These are phyloP conservation scores for Eucalyptus viminalis DNA, from an alignment of 345 rosid genomes.

Conservation along the genomic window DNA sequence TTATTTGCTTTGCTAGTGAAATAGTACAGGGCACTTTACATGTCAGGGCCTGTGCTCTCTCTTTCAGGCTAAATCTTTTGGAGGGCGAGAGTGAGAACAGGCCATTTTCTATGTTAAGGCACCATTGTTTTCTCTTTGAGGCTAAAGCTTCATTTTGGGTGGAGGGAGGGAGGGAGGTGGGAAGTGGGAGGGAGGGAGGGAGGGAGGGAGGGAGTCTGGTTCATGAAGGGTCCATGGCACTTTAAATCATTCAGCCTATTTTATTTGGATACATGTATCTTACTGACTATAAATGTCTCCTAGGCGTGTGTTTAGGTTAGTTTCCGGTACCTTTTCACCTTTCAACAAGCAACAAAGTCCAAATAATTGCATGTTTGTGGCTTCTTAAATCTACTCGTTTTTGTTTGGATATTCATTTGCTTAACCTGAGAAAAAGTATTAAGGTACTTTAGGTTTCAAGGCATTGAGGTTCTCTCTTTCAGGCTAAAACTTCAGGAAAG, in stretches of 20 bases:
- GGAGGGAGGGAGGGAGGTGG: too few relatives aligned
- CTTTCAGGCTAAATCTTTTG: constrained; percentile 81
- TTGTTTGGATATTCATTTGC: not conserved
- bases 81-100: not conserved
- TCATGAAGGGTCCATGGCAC: not conserved
- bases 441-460: not conserved
- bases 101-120: not conserved
- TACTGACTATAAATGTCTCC: not conserved
- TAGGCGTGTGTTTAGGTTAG: not conserved
- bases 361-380: not conserved
- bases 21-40: not conserved
- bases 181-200: not conserved
- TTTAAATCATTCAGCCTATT: not conserved
- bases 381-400: not conserved
- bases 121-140: not conserved
- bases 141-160: not conserved
- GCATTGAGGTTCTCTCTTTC: not conserved
- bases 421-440: not conserved
- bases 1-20: not conserved
- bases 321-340: not conserved
- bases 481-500: constrained; percentile 93
- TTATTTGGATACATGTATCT: not conserved
- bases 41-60: not conserved
- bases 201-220: not conserved
- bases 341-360: not conserved